Evolutionary conservation across 2,329 filamentous ascomycete species (phyloP).

Genomic region (Diplodia scrobiculata): DNA sequence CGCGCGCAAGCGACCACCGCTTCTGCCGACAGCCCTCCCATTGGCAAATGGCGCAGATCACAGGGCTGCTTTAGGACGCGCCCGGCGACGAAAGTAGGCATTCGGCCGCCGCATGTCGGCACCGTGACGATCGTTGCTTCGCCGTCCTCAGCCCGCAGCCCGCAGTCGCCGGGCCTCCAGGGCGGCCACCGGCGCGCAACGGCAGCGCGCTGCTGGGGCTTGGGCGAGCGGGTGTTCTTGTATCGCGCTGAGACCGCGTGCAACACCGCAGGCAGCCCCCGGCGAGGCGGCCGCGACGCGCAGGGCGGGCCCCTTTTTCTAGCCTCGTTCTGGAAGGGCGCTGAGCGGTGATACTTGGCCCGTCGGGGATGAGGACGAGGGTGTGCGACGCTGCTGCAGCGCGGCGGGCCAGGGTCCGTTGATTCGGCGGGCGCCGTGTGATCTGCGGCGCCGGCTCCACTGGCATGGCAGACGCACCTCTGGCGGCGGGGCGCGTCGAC

Average conservation of each 20-base stretch:
- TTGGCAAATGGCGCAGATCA: constrained; percentile 26
- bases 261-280: constrained; percentile 30
- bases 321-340: constrained; percentile 44
- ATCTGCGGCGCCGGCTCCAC: constrained; percentile 26
- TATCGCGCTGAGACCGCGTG: constrained; percentile 31
- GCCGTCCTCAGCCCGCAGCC: constrained; percentile 1
- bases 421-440: constrained; percentile 26
- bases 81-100: not conserved
- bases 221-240: constrained; percentile 20
- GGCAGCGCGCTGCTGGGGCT: not conserved
- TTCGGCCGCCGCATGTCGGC: not conserved
- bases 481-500: constrained; percentile 5
- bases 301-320: constrained; percentile 38
- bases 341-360: constrained; percentile 37
- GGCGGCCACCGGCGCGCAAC: not conserved
- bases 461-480: constrained; percentile 10
- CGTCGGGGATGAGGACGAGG: constrained; percentile 35
- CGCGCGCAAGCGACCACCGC: constrained; percentile 4
- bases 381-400: constrained; percentile 34
- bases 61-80: not conserved
- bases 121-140: constrained; percentile 21
- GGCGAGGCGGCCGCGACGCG: constrained; percentile 33
- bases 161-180: not conserved
- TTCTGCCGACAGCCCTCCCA: constrained; percentile 5
- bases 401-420: constrained; percentile 28